Evolutionary conservation across 2,329 filamentous ascomycete species (phyloP), one percentile per base, ranked within the genome.

Genomic region (Fusarium caatingaense): DNA sequence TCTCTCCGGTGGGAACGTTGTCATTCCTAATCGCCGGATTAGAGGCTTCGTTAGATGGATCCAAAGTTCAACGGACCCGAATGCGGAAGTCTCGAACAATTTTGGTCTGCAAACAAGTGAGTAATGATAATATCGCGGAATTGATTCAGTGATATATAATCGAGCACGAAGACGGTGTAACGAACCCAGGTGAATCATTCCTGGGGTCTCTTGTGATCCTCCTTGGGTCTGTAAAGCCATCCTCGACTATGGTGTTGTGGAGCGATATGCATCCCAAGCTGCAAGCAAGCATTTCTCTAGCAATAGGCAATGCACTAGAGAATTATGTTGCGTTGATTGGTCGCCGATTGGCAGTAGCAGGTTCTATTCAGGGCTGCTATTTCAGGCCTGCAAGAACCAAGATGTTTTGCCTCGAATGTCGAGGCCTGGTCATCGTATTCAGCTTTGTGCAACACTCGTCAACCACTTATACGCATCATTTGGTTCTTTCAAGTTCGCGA

Each of bases 101-200:
- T 61, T 68, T 57, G 37, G n/a, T 37, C 53, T 71, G 68, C 60
- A 69, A 71, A 42, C 64, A 69, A 30, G 34, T 55, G 42, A 53
- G 60, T 10, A 32, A 45, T 25, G 55, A 44, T 11, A 32, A 56
- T 16, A 21, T 56, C 21, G 23, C 10, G 28, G 53, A 28, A 55
- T 32, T 62, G 48, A 44, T 12, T 55, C 68, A 73, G 65, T 54
- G 25, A 59, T 65, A 64, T 64, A 71, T 74, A 72, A 25, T 60
- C 47, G 15, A 47, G 30, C 28, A 63, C 46, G 62, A 55, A 66
- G 51, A 72, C 44, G 58, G 55, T 68, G 68, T 55, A 44, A 61
- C 60, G 62, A 45, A 55, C 40, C 42, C 51, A 51, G 32, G 48
- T 4, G 53, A 53, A 28, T 28, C 49, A 42, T 53, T 53, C 34